phyloP scores from a whole-genome alignment of 225 moss, liverwort and hornwort species.

The Lunularia cruciata region DNA sequence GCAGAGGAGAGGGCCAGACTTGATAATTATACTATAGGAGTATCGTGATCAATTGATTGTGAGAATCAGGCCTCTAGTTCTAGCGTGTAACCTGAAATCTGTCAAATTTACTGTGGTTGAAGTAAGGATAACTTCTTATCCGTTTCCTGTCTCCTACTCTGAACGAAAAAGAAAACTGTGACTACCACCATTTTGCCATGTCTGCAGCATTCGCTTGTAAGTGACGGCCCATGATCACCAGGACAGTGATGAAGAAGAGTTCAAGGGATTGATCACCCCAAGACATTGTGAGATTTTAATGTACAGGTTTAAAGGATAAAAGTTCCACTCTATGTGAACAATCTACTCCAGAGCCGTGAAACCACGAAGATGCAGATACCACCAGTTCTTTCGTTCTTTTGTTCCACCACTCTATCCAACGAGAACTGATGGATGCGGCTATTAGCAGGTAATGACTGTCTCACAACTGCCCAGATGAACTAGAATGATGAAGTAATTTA shows the following conservation, averaged over 20 bases:
- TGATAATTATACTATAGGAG: not conserved
- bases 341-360: not conserved
- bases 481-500: slow-evolving; percentile 3
- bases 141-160: not conserved
- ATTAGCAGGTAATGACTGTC: not conserved
- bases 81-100: not conserved
- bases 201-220: not conserved
- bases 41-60: not conserved
- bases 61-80: not conserved
- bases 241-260: slow-evolving; percentile 7
- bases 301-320: slow-evolving; percentile 13
- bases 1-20: not conserved
- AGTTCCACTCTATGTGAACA: not conserved
- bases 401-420: not conserved
- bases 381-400: not conserved
- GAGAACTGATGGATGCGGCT: slow-evolving; percentile 8
- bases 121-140: not conserved
- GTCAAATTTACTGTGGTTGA: not conserved
- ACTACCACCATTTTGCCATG: not conserved
- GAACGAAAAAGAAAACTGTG: too few relatives aligned
- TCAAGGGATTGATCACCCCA: slow-evolving; percentile 6
- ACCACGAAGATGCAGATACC: not conserved
- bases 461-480: not conserved
- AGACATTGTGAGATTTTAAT: slow-evolving; percentile 1
- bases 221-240: not conserved